These are phyloP conservation scores for Candida piceae DNA, from an alignment of 805 yeast species.

Conservation along the genomic window DNA sequence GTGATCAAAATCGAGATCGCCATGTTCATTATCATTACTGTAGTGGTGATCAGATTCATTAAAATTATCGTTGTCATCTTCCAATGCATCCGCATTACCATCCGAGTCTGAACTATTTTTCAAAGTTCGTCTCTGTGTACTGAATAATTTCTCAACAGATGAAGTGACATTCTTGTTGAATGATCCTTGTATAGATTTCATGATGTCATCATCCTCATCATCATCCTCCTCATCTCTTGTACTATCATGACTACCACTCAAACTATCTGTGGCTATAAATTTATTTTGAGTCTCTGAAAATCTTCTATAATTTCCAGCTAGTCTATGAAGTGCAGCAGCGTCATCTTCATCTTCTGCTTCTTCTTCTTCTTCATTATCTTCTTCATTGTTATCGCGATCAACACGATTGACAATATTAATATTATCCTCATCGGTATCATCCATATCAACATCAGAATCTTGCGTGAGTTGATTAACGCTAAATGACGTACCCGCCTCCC, in stretches of 20 bases:
- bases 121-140: too few species aligned
- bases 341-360: slow-evolving; percentile 21
- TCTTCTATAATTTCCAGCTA: slow-evolving; percentile 37
- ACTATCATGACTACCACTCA: slow-evolving; percentile 2
- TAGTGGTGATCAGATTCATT: too few species aligned
- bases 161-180: too few species aligned
- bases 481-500: slow-evolving; percentile 2
- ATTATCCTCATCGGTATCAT: slow-evolving; percentile 12
- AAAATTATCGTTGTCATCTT: too few species aligned
- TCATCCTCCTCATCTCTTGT: slow-evolving; percentile 1
- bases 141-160: too few species aligned
- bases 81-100: too few species aligned
- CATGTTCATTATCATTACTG: too few species aligned
- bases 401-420: slow-evolving; percentile 12
- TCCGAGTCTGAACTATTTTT: too few species aligned
- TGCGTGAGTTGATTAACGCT: slow-evolving; percentile 10
- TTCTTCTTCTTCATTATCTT: too few species aligned
- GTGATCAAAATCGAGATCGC: slow-evolving; percentile 9
- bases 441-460: slow-evolving; percentile 26
- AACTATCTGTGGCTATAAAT: slow-evolving; percentile 3
- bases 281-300: slow-evolving; percentile 25
- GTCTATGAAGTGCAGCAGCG: slow-evolving; percentile 30
- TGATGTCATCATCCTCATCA: slow-evolving; percentile 14
- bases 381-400: slow-evolving; percentile 6
- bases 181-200: slow-evolving; percentile 1